Evolutionary conservation across 495 filamentous ascomycete genomes (phyloP).

Genomic region (Corynascus novoguineensis): DNA sequence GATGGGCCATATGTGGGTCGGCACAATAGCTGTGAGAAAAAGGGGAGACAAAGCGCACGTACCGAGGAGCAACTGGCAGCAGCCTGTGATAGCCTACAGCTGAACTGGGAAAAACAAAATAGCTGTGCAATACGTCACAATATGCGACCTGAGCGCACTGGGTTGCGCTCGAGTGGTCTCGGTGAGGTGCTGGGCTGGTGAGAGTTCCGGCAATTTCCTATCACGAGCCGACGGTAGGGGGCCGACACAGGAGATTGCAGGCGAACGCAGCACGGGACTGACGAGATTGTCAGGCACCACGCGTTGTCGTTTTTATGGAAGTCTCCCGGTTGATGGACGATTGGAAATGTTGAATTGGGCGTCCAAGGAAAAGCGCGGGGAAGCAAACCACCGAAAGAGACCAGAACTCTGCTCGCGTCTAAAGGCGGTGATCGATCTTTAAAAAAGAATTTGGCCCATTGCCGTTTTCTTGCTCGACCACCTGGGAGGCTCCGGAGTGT

Average conservation of each 20-base stretch:
- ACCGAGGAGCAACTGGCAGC: neutral
- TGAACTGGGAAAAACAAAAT: neutral
- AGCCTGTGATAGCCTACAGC: neutral
- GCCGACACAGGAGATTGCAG: neutral
- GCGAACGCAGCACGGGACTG: neutral
- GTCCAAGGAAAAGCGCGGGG: neutral
- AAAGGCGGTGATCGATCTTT: slow-evolving; percentile 19
- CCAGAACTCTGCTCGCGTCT: neutral
- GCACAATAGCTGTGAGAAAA: neutral
- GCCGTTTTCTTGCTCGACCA: slow-evolving; percentile 5
- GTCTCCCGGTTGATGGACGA: neutral
- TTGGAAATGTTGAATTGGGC: slow-evolving; percentile 22
- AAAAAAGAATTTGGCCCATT: slow-evolving; percentile 22
- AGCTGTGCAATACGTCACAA: neutral
- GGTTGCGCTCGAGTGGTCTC: neutral
- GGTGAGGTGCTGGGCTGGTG: neutral
- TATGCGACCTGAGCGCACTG: neutral
- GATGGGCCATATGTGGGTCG: neutral
- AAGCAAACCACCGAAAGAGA: neutral
- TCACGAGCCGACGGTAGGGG: neutral
- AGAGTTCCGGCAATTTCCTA: neutral
- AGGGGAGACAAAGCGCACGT: neutral
- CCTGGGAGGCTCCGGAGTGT: neutral
- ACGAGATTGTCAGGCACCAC: neutral
- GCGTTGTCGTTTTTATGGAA: neutral